Evolutionary conservation across 1,284 basidiomycete species (phyloP).

Genomic region (Microbotryomycetes sp.): DNA sequence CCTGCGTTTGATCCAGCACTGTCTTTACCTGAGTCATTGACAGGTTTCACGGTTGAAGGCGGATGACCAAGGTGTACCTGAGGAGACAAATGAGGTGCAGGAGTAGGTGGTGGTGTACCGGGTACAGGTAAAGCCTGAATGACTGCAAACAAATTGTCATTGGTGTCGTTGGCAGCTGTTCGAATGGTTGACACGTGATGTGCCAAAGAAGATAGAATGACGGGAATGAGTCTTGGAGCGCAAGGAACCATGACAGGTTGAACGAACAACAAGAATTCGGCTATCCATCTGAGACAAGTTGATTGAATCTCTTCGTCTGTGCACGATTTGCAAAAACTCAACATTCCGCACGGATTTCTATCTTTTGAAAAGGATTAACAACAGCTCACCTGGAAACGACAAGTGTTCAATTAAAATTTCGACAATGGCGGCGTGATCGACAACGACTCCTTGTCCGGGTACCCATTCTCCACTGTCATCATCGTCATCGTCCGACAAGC

Average conservation of each 20-base stretch:
- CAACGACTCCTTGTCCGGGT: constrained; percentile 84
- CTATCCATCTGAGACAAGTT: constrained; percentile 71
- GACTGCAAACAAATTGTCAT: constrained; percentile 73
- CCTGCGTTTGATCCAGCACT: neutral
- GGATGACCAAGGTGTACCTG: constrained; percentile 15
- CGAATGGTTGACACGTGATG: constrained; percentile 87
- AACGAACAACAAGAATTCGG: constrained; percentile 81
- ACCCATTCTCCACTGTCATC: constrained; percentile 61
- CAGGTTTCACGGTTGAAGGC: constrained; percentile 8
- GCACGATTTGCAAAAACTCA: neutral
- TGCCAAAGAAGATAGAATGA: constrained; percentile 88
- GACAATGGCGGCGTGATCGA: constrained; percentile 86
- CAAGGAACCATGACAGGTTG: constrained; percentile 90
- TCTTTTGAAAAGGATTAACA: neutral
- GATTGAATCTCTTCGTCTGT: constrained; percentile 46
- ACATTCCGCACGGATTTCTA: neutral
- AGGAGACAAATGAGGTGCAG: constrained; percentile 18
- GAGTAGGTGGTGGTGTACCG: constrained; percentile 47
- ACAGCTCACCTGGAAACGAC: constrained; percentile 67
- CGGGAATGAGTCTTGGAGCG: constrained; percentile 83
- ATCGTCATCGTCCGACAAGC: constrained; percentile 36
- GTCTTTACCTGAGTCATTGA: neutral
- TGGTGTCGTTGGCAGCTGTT: constrained; percentile 75
- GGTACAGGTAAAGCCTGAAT: constrained; percentile 78
- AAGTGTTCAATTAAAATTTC: constrained; percentile 91